Evolutionary conservation across 2,329 filamentous ascomycete species (phyloP).

Genomic region (Fusarium sp.): DNA sequence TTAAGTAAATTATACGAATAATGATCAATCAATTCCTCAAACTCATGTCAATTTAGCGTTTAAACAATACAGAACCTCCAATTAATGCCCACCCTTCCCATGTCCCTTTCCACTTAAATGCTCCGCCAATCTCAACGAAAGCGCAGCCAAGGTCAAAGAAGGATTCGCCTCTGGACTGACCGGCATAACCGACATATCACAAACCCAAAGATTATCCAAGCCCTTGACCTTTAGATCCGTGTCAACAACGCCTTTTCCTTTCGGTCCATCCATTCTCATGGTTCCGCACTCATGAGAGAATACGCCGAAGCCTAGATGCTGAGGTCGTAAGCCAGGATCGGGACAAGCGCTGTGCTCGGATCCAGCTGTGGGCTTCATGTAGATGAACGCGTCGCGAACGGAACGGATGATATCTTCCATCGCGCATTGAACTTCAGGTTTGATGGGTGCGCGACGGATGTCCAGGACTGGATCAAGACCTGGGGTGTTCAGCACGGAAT

Average conservation of each 20-base stretch:
- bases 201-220: conserved; percentile 24
- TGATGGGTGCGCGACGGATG: conserved; percentile 10
- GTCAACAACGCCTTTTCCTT: conserved; percentile 10
- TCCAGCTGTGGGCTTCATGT: too few species aligned
- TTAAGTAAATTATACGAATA: background rate
- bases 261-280: conserved; percentile 30
- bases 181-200: conserved; percentile 30
- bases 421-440: conserved; percentile 8
- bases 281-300: conserved; percentile 36
- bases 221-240: conserved; percentile 20
- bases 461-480: conserved; percentile 23
- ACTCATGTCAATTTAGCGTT: too few species aligned
- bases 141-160: conserved; percentile 19
- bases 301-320: conserved; percentile 30
- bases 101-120: too few species aligned
- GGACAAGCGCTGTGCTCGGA: background rate
- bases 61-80: rapidly evolving
- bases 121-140: conserved; percentile 26
- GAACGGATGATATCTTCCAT: conserved; percentile 13
- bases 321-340: conserved; percentile 10
- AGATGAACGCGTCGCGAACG: conserved; percentile 9
- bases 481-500: conserved; percentile 20
- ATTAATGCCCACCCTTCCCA: too few species aligned
- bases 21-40: background rate
- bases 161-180: conserved; percentile 33